Base-by-base conservation (phyloP, 805 yeast genomes). In the Hanseniaspora valbyensis region DNA sequence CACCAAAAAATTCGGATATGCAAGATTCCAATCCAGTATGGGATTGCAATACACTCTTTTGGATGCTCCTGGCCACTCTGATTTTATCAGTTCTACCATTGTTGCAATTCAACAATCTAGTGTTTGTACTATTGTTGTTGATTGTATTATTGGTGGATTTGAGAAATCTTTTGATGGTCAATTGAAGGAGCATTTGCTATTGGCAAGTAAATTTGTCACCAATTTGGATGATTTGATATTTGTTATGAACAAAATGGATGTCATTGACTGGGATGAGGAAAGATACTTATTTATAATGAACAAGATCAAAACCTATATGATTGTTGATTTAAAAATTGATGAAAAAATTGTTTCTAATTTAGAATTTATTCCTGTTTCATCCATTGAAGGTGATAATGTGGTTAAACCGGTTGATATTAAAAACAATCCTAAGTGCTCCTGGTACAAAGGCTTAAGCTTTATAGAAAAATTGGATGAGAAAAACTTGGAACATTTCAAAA, bases 101-200 rank as follows among this genome's bases (percentile, higher is more conserved):
- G 95, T 96, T 55, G 98, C 98, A 66, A 97, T 97, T 14, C 88
- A 97, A 33, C 98, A 92, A 71, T 97, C 98, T 22, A 98, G 92
- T 70, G 89, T 90, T 48, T 98, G 98, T 65, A 79, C 92, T 54
- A 75, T 92, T 60, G 96, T 92, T 36, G 88, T 92, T 57, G 87
- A 95, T 57, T 96, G 97, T 53, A 83, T 97, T 71, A 86, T 87
- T 66, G 97, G 96, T 68, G 99, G 94, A 61, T 92, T 92, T 70
- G 99, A 92, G 72, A 90, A 96, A 50, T 98, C 98, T 43, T 90
- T 90, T 64, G 97, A 96, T 60, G 98, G 98, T 54, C 98, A 90
- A 71, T 87, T 97, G 29, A 82, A 96, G 69, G 97, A 89, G 75
- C 98, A 90, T 63, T 95, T 96, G 2, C 70, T 90, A 52, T 74